These are phyloP conservation scores for Sporisorium reilianum DNA, from an alignment of 1,284 basidiomycete species.

Conservation along the genomic window DNA sequence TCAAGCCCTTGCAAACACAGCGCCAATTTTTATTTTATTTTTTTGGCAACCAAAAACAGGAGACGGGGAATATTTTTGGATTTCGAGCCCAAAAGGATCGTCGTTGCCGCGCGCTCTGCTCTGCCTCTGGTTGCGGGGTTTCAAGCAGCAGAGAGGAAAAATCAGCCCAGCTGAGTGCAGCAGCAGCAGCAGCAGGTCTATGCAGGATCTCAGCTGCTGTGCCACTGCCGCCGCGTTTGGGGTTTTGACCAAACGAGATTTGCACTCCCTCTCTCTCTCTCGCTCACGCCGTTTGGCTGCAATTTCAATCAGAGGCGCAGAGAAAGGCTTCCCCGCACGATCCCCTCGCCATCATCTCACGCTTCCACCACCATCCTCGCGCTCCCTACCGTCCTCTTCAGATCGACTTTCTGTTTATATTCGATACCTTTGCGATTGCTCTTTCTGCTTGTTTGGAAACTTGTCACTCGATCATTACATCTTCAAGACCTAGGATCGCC, in stretches of 20 bases:
- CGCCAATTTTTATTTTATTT: background rate
- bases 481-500: background rate
- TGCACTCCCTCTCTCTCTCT: too few species aligned
- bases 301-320: background rate
- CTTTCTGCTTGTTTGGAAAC: conserved; percentile 1
- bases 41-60: background rate
- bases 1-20: conserved; percentile 4
- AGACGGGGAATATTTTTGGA: conserved; percentile 17
- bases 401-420: background rate
- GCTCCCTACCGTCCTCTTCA: background rate
- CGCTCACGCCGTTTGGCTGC: too few species aligned
- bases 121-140: conserved; percentile 14
- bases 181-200: conserved; percentile 1
- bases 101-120: conserved; percentile 7
- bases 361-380: background rate
- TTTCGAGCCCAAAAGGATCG: background rate
- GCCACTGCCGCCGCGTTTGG: conserved; percentile 7
- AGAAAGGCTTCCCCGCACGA: conserved; percentile 16
- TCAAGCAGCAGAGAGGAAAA: background rate
- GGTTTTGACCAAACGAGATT: background rate
- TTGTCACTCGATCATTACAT: background rate
- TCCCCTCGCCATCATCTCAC: conserved; percentile 11
- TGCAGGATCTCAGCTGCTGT: background rate
- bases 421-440: background rate
- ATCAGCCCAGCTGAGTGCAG: conserved; percentile 9